These are phyloP conservation scores for Lagenaria siceraria DNA, from an alignment of 306 rosid genomes.

Conservation along the genomic window DNA sequence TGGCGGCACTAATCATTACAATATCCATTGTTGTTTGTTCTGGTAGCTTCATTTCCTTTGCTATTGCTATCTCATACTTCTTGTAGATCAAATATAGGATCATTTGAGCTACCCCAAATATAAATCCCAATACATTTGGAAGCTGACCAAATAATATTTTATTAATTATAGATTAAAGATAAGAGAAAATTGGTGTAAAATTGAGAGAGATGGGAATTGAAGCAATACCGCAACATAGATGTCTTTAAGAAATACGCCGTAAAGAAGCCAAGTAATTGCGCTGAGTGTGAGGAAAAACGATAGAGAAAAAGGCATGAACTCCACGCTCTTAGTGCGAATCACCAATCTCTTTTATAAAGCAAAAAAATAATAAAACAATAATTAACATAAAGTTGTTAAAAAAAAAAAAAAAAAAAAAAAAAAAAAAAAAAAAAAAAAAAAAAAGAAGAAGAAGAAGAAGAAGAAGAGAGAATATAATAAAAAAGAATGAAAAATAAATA, in stretches of 20 bases:
- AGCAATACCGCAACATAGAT: conserved; percentile 72
- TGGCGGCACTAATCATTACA: neutral
- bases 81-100: conserved; percentile 42
- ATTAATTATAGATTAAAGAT: neutral
- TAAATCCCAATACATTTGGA: conserved; percentile 68
- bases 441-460: no score
- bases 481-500: neutral
- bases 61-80: conserved; percentile 17
- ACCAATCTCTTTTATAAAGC: conserved; percentile 45
- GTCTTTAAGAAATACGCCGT: conserved; percentile 61
- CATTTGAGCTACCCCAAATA: conserved; percentile 75
- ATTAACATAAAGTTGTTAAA: neutral
- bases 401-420: no score
- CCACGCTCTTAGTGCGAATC: conserved; percentile 87
- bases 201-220: no score
- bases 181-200: no score
- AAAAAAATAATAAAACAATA: neutral
- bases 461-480: neutral
- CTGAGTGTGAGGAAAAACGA: conserved; percentile 82
- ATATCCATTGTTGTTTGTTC: conserved; percentile 38
- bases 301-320: conserved; percentile 78
- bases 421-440: no score
- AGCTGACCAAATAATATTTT: conserved; percentile 36
- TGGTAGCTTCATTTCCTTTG: conserved; percentile 38
- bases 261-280: conserved; percentile 58